Base-by-base conservation (phyloP, 768 basidiomycete species). In the Dioszegia hungarica region DNA sequence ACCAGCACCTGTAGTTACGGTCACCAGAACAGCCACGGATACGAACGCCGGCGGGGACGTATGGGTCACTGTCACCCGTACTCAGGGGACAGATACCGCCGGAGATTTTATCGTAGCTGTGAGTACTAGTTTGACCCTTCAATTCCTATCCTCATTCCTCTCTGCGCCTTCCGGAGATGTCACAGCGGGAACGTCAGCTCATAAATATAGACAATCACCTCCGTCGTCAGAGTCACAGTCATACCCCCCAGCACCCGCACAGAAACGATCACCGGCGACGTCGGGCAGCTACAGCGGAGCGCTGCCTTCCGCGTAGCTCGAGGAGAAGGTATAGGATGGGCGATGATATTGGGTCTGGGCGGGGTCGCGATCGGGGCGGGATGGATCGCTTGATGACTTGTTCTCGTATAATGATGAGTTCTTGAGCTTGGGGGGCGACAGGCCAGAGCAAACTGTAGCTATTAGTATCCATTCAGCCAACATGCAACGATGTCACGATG, bases 1-100 rank as follows among this genome's bases (percentile, higher is more conserved):
- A 11, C 19, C 24, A 43, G 47, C 40, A 31, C 12, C 38, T 20
- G 48, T 33, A 22, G 57, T 59, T 2, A 44, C 51, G 52, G 57
- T 59, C 2, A 60, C 53, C 17, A 46, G 53, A 15, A 59, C 57
- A 5, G 59, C 53, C 2, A 60, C 59, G 2, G 47, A 44, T 17
- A 28, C 53, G 1, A 33, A 44, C 15, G 27, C 51, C 15, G 59
- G 59, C 14, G 47, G 44, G 22, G 20, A 47, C 17, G 59, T 46
- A n/a, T 54, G 54, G 34, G 59, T 60, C 19, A 44, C 45, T n/a
- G 59, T 60, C 22, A 60, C 59, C 11, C 25, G 54, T 3, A 60
- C 59, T 5, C 45, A 54, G 22, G 46, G 53, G n/a, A 38, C 44
- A 2, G 28, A 45, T 19, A 48, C 52, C 19, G 54, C 45, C 12